Evolutionary conservation across 176 grass and related monocot genomes (phyloP).

Genomic region (Triticum urartu): DNA sequence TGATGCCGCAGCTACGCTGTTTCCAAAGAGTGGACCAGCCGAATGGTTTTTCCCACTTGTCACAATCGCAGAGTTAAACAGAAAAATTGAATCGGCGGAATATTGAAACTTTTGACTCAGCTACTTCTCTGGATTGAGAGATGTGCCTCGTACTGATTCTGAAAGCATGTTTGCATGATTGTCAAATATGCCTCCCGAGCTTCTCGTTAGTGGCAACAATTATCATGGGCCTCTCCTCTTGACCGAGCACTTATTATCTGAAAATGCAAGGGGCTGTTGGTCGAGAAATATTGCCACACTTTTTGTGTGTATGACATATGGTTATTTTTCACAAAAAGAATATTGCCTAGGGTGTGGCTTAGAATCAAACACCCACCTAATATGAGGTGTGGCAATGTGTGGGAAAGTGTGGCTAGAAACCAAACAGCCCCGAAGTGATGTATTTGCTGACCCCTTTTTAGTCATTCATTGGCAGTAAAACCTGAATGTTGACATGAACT

Average conservation of each 20-base stretch:
- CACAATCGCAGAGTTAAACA: neutral
- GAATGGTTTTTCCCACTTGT: neutral
- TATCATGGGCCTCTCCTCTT: neutral
- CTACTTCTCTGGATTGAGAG: neutral
- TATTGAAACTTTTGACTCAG: neutral
- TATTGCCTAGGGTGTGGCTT: neutral
- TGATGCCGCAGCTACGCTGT: neutral
- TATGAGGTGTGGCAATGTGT: neutral
- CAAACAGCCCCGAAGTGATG: neutral
- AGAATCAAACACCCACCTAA: neutral
- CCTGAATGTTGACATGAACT: neutral
- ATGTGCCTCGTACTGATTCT: neutral
- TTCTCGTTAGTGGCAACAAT: neutral
- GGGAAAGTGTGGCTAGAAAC: neutral
- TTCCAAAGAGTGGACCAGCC: neutral
- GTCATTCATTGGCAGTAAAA: neutral
- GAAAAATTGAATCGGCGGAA: neutral
- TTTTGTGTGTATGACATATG: neutral
- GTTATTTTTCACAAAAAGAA: neutral
- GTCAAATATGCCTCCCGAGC: neutral
- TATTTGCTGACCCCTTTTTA: neutral
- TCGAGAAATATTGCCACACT: neutral
- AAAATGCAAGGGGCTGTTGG: neutral
- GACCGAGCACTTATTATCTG: neutral
- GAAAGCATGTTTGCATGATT: neutral